Conservation (phyloP, 768 basidiomycete species). For the Boletus rufocinnamomeus region DNA sequence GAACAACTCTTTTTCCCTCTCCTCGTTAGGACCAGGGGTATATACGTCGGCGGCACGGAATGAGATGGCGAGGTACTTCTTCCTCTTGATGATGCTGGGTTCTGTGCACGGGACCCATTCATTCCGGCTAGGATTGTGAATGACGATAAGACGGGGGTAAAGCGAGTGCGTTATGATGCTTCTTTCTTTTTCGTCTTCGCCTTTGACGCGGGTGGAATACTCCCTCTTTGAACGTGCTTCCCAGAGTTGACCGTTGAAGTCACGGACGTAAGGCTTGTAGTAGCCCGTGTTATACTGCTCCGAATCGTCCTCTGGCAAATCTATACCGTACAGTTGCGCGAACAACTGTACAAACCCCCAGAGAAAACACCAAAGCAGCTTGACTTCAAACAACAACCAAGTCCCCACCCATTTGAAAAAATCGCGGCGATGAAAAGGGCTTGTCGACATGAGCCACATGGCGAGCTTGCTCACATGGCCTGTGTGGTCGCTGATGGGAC, state of each 20-base stretch:
- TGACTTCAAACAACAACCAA: slow-evolving; percentile 9
- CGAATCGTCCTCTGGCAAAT: background rate
- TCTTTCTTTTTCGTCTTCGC: background rate
- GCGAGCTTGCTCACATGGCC: slow-evolving; percentile 12
- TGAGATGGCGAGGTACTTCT: slow-evolving; percentile 20
- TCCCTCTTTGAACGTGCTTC: slow-evolving; percentile 23
- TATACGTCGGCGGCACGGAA: slow-evolving; percentile 16
- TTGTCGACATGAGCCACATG: slow-evolving; percentile 13
- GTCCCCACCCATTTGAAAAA: slow-evolving; percentile 10
- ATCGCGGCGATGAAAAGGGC: background rate
- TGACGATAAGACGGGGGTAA: slow-evolving; percentile 14
- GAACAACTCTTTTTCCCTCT: slow-evolving; percentile 7
- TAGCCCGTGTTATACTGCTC: slow-evolving; percentile 1
- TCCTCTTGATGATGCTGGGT: slow-evolving; percentile 2
- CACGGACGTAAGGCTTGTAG: slow-evolving; percentile 2
- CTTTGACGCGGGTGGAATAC: slow-evolving; percentile 9
- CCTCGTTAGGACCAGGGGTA: slow-evolving; percentile 4
- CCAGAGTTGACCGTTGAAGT: slow-evolving; percentile 22
- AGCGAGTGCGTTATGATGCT: slow-evolving; percentile 11
- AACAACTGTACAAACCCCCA: background rate
- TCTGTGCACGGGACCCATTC: slow-evolving; percentile 9
- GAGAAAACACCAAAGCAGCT: slow-evolving; percentile 16
- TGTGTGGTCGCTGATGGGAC: slow-evolving; percentile 3
- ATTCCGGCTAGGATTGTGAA: background rate
- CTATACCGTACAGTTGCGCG: no score